Evolutionary conservation across 306 rosid species (phyloP).

Genomic region (Glycine soja): DNA sequence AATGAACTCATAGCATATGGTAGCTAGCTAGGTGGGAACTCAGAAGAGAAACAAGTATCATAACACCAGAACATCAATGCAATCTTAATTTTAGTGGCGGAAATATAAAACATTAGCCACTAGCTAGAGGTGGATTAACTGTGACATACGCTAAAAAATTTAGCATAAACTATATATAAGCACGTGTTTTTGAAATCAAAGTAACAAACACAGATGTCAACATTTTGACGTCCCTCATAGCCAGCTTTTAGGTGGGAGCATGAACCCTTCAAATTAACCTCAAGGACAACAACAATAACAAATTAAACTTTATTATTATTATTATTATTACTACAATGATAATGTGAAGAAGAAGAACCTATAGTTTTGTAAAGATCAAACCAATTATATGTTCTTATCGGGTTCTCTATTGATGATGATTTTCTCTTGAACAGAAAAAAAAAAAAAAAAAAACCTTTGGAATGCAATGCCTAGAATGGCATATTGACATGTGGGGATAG

Average conservation of each 20-base stretch:
- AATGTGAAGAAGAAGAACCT: too few species aligned
- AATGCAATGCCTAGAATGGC: neutral
- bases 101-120: too few species aligned
- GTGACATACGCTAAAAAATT: neutral
- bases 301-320: too few species aligned
- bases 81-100: neutral
- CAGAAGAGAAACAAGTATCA: slow-evolving; percentile 21
- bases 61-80: slow-evolving; percentile 17
- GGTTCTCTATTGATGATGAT: too few species aligned
- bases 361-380: too few species aligned
- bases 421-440: too few species aligned
- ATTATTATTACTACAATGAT: too few species aligned
- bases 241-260: slow-evolving; percentile 8
- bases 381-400: too few species aligned
- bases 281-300: neutral
- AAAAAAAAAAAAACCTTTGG: too few species aligned
- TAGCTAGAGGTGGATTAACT: too few species aligned
- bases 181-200: neutral
- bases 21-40: slow-evolving; percentile 17
- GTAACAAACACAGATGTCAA: neutral
- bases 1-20: neutral
- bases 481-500: slow-evolving; percentile 1
- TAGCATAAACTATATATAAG: too few species aligned
- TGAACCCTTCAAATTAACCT: neutral
- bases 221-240: neutral